A percentile compares a stretch with the other conserved stretches of the same genome.
phyloP scores from a whole-genome alignment of 1,139 yeast species.

The Hyphopichia wangnamkhiaoensis region DNA sequence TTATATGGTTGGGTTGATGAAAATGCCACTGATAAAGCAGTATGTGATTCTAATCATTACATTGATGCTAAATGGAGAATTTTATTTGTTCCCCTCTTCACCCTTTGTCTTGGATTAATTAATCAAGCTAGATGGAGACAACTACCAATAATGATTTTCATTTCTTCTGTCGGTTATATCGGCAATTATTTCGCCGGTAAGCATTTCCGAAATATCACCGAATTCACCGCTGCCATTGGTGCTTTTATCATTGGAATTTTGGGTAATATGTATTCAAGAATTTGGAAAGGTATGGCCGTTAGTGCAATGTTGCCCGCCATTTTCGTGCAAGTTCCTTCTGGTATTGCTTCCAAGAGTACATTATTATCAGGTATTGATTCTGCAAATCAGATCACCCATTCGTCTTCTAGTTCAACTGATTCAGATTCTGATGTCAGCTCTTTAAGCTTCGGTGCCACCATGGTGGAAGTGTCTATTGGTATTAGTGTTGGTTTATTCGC shows the following conservation, averaged over 20 bases:
- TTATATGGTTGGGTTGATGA: constrained; percentile 90
- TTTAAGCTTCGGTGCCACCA: constrained; percentile 73
- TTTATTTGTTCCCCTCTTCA: constrained; percentile 77
- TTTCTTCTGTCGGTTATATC: constrained; percentile 77
- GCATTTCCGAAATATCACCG: constrained; percentile 71
- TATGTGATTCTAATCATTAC: constrained; percentile 51
- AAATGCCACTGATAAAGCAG: constrained; percentile 66
- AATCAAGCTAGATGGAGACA: constrained; percentile 84
- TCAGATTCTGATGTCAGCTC: constrained; percentile 25
- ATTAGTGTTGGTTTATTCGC: constrained; percentile 92
- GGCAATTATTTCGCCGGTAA: constrained; percentile 83
- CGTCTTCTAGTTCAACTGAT: constrained; percentile 23
- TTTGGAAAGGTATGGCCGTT: constrained; percentile 92
- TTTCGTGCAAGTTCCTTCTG: constrained; percentile 92
- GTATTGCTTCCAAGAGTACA: constrained; percentile 87
- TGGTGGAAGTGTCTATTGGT: constrained; percentile 93
- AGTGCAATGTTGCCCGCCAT: constrained; percentile 95
- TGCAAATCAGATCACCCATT: constrained; percentile 69
- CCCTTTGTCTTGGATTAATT: constrained; percentile 71
- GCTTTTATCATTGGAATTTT: constrained; percentile 87
- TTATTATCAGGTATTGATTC: constrained; percentile 74
- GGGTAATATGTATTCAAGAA: constrained; percentile 84
- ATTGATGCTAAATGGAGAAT: constrained; percentile 68
- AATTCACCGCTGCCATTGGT: constrained; percentile 85
- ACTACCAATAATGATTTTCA: constrained; percentile 76